These are phyloP conservation scores for Stagonosporopsis cucurbitacearum DNA, from an alignment of 2,329 filamentous ascomycete species.

Conservation along the genomic window DNA sequence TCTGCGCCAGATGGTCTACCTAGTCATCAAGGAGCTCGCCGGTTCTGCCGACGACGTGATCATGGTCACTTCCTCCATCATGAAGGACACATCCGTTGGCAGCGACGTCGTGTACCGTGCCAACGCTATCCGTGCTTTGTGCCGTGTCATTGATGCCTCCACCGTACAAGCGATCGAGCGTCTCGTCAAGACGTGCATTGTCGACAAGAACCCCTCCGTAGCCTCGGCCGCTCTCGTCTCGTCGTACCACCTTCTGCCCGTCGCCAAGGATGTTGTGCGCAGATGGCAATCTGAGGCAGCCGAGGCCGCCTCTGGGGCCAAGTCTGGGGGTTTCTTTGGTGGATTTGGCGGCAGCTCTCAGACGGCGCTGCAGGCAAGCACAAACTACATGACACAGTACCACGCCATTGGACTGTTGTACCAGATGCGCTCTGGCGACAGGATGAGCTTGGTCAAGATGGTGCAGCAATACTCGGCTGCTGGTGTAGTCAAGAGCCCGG, in stretches of 20 bases:
- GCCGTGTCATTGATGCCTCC: constrained; percentile 92
- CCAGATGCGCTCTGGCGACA: constrained; percentile 96
- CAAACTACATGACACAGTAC: constrained; percentile 98
- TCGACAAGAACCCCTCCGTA: constrained; percentile 98
- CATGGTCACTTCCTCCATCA: constrained; percentile 99
- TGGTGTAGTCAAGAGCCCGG: constrained; percentile 92
- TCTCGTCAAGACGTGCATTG: constrained; percentile 98
- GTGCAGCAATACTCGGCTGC: constrained; percentile 97
- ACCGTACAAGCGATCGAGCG: constrained; percentile 98
- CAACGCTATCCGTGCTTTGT: constrained; percentile 94
- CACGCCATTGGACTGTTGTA: constrained; percentile 97
- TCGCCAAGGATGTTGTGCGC: constrained; percentile 91
- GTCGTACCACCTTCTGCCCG: constrained; percentile 95
- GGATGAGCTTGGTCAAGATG: constrained; percentile 99
- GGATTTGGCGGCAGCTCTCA: constrained; percentile 85
- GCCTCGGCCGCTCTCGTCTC: constrained; percentile 95
- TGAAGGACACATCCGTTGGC: constrained; percentile 97
- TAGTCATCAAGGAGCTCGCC: constrained; percentile 97
- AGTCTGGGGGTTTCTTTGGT: constrained; percentile 89
- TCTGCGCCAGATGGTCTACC: constrained; percentile 97
- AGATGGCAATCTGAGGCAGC: constrained; percentile 99
- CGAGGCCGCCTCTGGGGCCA: constrained; percentile 88
- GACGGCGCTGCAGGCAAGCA: constrained; percentile 71
- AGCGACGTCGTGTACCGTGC: constrained; percentile 84
- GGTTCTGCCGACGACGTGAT: constrained; percentile 97